Evolutionary conservation across 2,329 filamentous ascomycete species (phyloP), one percentile per base, ranked within the genome.

Genomic region (Botryotinia narcissicola): DNA sequence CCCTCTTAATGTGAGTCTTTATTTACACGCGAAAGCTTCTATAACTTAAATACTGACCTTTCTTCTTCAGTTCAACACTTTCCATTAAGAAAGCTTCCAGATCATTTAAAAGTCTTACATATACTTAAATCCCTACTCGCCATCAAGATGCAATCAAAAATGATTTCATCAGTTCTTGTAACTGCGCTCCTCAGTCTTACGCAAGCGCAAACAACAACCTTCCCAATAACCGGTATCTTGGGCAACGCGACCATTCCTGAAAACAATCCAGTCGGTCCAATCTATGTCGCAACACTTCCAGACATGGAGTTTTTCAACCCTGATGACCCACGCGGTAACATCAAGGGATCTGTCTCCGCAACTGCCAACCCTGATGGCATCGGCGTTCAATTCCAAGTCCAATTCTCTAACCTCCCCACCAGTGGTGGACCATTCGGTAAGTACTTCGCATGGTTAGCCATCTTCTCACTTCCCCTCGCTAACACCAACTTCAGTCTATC

Each of bases 341-440:
- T 91, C 73, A 84, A 87, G 77, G 87, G 89, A 25, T 84, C 78
- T 48, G 82, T 92, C 77, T 82, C 81, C 22, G 87, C 84, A 59
- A 82, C 81, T 54, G 82, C 85, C 59, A 82, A 82, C 59, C 80
- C 84, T 0, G 83, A 86, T 72, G 88, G 87, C 69, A 82, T 84
- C 37, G 90, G 90, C 61, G 86, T 91, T 70, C 81, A 84, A 71
- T 88, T 89, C 80, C 82, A 83, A 71, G 85, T 90, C 76, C 81
- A 84, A 46, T 87, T 92, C 78, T 85, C 84, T 72, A 89, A 90
- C 78, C 83, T 92, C 14, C 89, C 90, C 71, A 83, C 84, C 18
- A 82, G 84, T 73, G 85, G 85, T 61, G 88, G 88, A 2, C 88
- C 89, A 20, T 91, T 91, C 83, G 79, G 89, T 91, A 83, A 78